Base-by-base conservation (phyloP, 1,284 basidiomycete genomes). In the Chiua sp. region DNA sequence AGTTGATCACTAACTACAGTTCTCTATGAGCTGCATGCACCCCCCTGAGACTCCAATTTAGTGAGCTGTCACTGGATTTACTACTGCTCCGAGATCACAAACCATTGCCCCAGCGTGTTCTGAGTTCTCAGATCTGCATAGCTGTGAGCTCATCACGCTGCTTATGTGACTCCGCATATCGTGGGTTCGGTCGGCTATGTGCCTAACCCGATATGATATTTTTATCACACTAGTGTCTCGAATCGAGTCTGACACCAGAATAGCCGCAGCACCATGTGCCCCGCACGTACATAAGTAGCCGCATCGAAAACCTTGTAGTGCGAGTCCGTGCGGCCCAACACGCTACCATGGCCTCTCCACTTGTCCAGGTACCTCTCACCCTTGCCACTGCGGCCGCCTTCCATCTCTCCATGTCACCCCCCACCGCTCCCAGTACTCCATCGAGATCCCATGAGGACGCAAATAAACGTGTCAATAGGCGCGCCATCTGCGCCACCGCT, bases 351-450 rank as follows among this genome's bases (percentile, higher is more conserved):
- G 33, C 55, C 28, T 32, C 55, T 50, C 37, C 62, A 37, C 56
- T 68, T 51, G 30, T 54, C 30, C 69, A 56, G 28, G 51, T 70
- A 3, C 68, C 69, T 7, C 47, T 69, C 59, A 58, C 55, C 28
- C 49, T 72, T 42, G 57, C 55, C 7, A 39, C 65, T 0, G 68
- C 69, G 11, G 16, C 70, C 49, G 68, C 68, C 23, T 68, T 72
- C 51, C 70, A 69, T 37, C 50, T 61, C n/a, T 69, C 62, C 28
- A 50, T 68, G 59, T 63, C 63, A 7, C 61, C 63, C 1, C 64
- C 53, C 37, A 59, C 22, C 3, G 10, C 8, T 20, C 7, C 52
- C 37, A 39, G 18, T 4, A 10, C 11, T 18, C 22, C 54, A 4
- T 15, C 46, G 1, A 23, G 20, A 13, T 35, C 59, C 4, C 35